A percentile compares a stretch with the other conserved stretches of the same genome.
These are phyloP conservation scores for Coprinopsis sp. DNA, from an alignment of 768 basidiomycete species.

Conservation along the genomic window DNA sequence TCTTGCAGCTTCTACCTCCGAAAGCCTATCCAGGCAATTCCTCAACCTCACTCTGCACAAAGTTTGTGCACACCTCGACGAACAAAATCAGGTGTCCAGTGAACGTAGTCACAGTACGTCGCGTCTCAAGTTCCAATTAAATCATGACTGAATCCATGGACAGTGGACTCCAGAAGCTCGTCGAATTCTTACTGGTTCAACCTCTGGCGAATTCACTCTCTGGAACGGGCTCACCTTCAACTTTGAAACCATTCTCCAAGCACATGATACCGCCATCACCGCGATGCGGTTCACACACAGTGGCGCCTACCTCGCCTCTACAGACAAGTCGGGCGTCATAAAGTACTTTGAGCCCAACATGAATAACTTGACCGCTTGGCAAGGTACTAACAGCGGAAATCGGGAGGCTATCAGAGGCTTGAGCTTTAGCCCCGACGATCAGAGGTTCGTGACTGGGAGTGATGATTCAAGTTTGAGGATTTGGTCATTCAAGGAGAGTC, in stretches of 20 bases:
- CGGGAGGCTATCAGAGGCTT: slow-evolving; percentile 92
- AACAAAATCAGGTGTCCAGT: slow-evolving; percentile 99
- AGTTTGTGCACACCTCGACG: slow-evolving; percentile 96
- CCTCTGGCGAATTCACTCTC: slow-evolving; percentile 95
- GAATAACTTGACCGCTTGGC: slow-evolving; percentile 95
- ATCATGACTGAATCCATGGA: slow-evolving; percentile 1
- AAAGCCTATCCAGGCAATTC: slow-evolving; percentile 88
- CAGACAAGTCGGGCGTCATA: slow-evolving; percentile 90
- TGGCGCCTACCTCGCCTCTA: slow-evolving; percentile 88
- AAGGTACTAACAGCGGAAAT: slow-evolving; percentile 58
- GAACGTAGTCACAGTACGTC: slow-evolving; percentile 85
- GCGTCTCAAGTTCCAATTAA: not conserved
- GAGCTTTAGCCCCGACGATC: slow-evolving; percentile 89
- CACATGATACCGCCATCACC: slow-evolving; percentile 93
- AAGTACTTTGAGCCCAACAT: slow-evolving; percentile 99
- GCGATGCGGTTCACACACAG: slow-evolving; percentile 88
- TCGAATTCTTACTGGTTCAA: slow-evolving; percentile 89
- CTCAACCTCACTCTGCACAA: slow-evolving; percentile 92
- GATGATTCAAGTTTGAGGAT: slow-evolving; percentile 94
- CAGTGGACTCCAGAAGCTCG: slow-evolving; percentile 99
- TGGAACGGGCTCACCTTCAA: slow-evolving; percentile 99
- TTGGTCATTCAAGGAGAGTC: slow-evolving; percentile 91
- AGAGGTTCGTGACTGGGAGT: slow-evolving; percentile 88
- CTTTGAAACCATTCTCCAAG: slow-evolving; percentile 99
- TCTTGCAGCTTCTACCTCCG: slow-evolving; percentile 81